phyloP scores from a whole-genome alignment of 768 basidiomycete genomes.

The Boletellus ananas region DNA sequence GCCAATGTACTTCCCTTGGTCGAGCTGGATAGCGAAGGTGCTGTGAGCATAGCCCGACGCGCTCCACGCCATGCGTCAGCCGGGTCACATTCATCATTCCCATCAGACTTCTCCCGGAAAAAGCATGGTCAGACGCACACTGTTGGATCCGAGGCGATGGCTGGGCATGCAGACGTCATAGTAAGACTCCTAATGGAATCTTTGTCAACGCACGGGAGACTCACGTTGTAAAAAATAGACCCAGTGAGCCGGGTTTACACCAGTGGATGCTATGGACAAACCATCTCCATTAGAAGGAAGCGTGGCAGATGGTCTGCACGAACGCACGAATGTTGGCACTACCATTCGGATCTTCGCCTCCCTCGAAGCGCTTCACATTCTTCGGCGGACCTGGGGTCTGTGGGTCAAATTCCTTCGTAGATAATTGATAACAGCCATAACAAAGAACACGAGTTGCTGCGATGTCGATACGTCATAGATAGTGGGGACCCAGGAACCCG shows the following conservation, averaged over 20 bases:
- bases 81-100: not conserved
- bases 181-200: not conserved
- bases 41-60: not conserved
- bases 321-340: conserved; percentile 45
- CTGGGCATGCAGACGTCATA: conserved; percentile 13
- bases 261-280: conserved; percentile 38
- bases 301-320: not conserved
- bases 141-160: conserved; percentile 31
- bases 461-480: not conserved
- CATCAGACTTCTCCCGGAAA: not conserved
- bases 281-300: not conserved
- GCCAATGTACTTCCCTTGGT: conserved; percentile 1
- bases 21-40: not conserved
- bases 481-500: not conserved
- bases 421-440: conserved; percentile 1
- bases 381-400: conserved; percentile 24
- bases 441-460: not conserved
- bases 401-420: conserved; percentile 1
- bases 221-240: conserved; percentile 46
- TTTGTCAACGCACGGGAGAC: conserved; percentile 1
- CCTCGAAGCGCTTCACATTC: conserved; percentile 40
- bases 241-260: conserved; percentile 45
- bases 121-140: conserved; percentile 24
- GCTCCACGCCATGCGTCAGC: not conserved
- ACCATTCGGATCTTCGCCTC: conserved; percentile 45